These are phyloP conservation scores for Chrysopogon serrulatus DNA, from an alignment of 176 grass and related monocot species.

Conservation along the genomic window DNA sequence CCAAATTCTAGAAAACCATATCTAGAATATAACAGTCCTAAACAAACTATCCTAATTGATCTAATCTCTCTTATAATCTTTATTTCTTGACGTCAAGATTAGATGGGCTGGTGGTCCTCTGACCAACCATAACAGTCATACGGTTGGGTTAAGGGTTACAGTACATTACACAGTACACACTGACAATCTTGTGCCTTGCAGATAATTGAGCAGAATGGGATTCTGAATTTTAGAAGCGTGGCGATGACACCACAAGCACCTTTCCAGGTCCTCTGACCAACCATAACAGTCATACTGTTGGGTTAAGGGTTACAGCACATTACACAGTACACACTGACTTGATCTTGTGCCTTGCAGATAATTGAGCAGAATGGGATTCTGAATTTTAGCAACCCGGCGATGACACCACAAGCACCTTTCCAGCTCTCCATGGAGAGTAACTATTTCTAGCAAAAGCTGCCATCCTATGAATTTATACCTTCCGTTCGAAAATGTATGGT, in stretches of 20 bases:
- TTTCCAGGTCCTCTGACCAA: too few relatives aligned
- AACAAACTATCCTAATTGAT: not conserved
- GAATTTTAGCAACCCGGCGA: not conserved
- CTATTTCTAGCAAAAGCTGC: conserved; percentile 20
- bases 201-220: conserved; percentile 44
- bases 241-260: conserved; percentile 28
- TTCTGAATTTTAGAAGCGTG: conserved; percentile 19
- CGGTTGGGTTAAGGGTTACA: not conserved
- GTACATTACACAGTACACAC: not conserved
- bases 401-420: conserved; percentile 33
- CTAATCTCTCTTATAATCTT: too few relatives aligned
- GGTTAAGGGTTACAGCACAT: not conserved
- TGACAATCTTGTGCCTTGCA: conserved; percentile 15
- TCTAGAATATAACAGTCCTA: not conserved
- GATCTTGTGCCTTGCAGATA: conserved; percentile 35
- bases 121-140: not conserved
- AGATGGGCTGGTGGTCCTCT: not conserved
- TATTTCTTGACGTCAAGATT: not conserved
- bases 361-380: conserved; percentile 44
- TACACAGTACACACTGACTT: not conserved
- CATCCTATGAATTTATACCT: conserved; percentile 2
- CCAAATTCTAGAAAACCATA: not conserved
- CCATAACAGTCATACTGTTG: too few relatives aligned
- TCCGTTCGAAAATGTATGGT: not conserved
- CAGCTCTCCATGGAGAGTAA: conserved; percentile 26